Percentiles rank a stretch among this genome's conserved stretches.
Conservation (phyloP, 208 protist species). For the Trypanosoma mega region DNA sequence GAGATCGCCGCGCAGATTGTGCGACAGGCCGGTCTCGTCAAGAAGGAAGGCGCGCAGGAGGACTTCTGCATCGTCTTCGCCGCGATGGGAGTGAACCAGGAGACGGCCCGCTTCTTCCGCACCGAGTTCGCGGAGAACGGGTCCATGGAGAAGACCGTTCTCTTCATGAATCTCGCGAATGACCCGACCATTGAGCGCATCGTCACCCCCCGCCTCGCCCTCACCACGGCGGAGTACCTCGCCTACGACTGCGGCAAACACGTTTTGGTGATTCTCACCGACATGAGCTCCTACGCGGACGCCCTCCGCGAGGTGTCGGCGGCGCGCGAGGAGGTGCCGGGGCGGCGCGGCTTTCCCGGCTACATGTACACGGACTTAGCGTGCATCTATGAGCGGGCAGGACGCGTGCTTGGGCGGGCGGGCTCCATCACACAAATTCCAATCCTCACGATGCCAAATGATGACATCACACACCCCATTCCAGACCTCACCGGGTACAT, state of each 20-base stretch:
- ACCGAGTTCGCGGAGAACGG: slow-evolving; percentile 99
- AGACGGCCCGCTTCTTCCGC: slow-evolving; percentile 99
- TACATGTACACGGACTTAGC: slow-evolving; percentile 99
- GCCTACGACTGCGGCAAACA: slow-evolving; percentile 99
- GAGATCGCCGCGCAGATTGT: slow-evolving; percentile 99
- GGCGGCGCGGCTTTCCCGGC: slow-evolving; percentile 99
- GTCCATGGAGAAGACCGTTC: slow-evolving; percentile 97
- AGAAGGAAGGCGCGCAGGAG: slow-evolving; percentile 89
- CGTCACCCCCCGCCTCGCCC: slow-evolving; percentile 99
- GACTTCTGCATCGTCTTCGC: slow-evolving; percentile 99
- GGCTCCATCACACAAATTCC: slow-evolving; percentile 99
- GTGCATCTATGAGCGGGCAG: slow-evolving; percentile 99
- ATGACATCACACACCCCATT: slow-evolving; percentile 99
- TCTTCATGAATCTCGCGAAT: slow-evolving; percentile 99
- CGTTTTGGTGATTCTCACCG: slow-evolving; percentile 99
- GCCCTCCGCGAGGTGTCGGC: slow-evolving; percentile 99
- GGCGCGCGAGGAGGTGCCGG: slow-evolving; percentile 99
- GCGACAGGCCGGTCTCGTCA: slow-evolving; percentile 99
- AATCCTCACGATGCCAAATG: slow-evolving; percentile 99
- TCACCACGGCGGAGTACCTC: slow-evolving; percentile 99
- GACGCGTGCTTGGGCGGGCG: slow-evolving; percentile 97
- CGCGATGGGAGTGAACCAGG: slow-evolving; percentile 99
- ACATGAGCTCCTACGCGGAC: slow-evolving; percentile 99
- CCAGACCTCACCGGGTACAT: slow-evolving; percentile 99
- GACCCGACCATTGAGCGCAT: slow-evolving; percentile 99